Base-by-base conservation (phyloP, 257 asterid genomes). In the Fraxinus excelsior region DNA sequence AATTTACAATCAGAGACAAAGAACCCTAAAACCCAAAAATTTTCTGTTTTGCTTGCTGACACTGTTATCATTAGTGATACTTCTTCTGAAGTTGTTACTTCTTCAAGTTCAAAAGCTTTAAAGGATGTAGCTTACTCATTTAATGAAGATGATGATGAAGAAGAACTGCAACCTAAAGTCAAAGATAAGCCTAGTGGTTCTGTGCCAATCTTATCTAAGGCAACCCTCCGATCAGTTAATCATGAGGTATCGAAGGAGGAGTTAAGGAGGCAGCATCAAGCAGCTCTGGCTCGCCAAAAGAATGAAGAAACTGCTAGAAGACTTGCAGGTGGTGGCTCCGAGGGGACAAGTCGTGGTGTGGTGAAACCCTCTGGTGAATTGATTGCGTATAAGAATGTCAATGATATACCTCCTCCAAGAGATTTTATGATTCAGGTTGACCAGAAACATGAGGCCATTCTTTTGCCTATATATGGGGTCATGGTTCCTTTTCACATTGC, bases 401-500 rank as follows among this genome's bases (percentile, higher is more conserved):
- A 88, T 66, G 96, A 92, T 71, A 72, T 91, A n/a, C 97, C 97
- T 18, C 88, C 85, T 10, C 88, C 84, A 0, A 86, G 90, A 68
- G 96, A 83, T 7, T 68, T 90, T 85, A 90, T 85, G 94, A 90
- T 92, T 72, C 96, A 82, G 80, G 90, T 92, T 72, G 97, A 92
- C 80, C 91, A 87, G 86, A 90, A 83, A 83, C 67, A 88, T 11
- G 97, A 92, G 85, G 92, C 97, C 73, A 74, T 92, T 75, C 85
- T 92, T 7, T 66, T 92, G 38, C 96, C 93, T 23, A 76, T 90
- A 7, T 83, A 90, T 64, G 97, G 97, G 23, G 77, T 64, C 67
- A 85, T 92, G 92, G 92, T 87, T 46, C 91, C 96, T 69, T 92
- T 92, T 77, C 97, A 92, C 79, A 82, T 92, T 40, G 82, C 91